Evolutionary conservation across 768 basidiomycete genomes (phyloP).

Genomic region (Termitomyces sp.): DNA sequence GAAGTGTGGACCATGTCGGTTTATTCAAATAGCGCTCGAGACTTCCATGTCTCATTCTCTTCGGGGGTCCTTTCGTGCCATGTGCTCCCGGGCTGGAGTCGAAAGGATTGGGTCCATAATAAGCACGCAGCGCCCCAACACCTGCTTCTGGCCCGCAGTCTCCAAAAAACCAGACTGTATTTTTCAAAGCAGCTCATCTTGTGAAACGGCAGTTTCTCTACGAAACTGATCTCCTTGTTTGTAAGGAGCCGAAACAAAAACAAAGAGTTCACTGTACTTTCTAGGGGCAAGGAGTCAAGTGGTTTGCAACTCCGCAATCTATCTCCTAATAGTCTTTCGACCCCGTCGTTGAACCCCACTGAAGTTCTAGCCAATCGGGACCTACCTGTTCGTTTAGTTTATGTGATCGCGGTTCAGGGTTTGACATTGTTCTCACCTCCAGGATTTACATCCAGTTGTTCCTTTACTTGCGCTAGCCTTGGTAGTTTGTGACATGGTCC

Average conservation of each 20-base stretch:
- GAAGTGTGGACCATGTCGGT: slow-evolving; percentile 10
- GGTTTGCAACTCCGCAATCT: neutral
- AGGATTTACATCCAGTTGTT: slow-evolving; percentile 15
- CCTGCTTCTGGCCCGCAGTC: neutral
- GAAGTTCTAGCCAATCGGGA: neutral
- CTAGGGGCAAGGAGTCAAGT: neutral
- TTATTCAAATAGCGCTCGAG: slow-evolving; percentile 13
- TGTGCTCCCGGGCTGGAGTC: neutral
- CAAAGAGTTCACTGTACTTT: neutral
- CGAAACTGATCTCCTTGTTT: neutral
- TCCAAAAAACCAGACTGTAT: slow-evolving; percentile 15
- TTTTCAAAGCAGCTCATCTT: slow-evolving; percentile 15
- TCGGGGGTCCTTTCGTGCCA: neutral
- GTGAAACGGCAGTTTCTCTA: slow-evolving; percentile 6
- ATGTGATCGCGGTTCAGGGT: neutral
- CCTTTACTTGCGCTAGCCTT: slow-evolving; percentile 13
- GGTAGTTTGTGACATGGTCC: slow-evolving; percentile 5
- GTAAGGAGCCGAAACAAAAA: neutral
- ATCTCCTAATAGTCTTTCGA: neutral
- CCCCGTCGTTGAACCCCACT: neutral
- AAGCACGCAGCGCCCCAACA: neutral
- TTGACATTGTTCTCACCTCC: neutral
- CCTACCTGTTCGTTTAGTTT: neutral
- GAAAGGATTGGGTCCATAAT: neutral
- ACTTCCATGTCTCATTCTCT: slow-evolving; percentile 15